These are phyloP conservation scores for Mortierella sp. DNA, from an alignment of 371 early-diverging fungal genomes.

Conservation along the genomic window DNA sequence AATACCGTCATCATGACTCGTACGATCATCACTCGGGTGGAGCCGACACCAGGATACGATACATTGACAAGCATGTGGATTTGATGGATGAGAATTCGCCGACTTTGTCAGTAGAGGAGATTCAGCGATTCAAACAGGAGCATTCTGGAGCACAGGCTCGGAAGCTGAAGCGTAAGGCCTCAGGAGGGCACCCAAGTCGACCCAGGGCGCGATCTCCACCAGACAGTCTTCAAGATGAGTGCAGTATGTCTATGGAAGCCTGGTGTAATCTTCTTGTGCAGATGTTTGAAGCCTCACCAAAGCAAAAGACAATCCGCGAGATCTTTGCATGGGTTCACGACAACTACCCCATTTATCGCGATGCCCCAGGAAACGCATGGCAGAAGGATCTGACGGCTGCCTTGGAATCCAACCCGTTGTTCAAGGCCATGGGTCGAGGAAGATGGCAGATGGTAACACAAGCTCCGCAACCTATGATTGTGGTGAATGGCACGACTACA, in stretches of 20 bases:
- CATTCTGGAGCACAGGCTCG: conserved; percentile 40
- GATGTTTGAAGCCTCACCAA: conserved; percentile 56
- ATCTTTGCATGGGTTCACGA: conserved; percentile 55
- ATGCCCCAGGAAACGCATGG: conserved; percentile 54
- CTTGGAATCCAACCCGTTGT: conserved; percentile 51
- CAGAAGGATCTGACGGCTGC: conserved; percentile 50
- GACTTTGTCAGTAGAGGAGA: conserved; percentile 46
- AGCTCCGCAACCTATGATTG: conserved; percentile 24
- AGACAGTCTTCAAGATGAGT: conserved; percentile 44
- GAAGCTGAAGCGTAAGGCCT: conserved; percentile 49
- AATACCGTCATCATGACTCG: neutral
- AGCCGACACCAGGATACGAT: conserved; percentile 41
- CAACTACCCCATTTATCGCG: conserved; percentile 53
- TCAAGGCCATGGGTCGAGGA: conserved; percentile 54
- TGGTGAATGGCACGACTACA: conserved; percentile 22
- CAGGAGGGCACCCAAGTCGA: conserved; percentile 34
- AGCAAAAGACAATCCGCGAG: conserved; percentile 56
- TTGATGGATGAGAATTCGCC: conserved; percentile 46
- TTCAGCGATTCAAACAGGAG: conserved; percentile 51
- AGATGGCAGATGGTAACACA: conserved; percentile 56
- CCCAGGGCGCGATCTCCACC: conserved; percentile 47
- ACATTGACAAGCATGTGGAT: conserved; percentile 31
- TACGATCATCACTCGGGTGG: conserved; percentile 14
- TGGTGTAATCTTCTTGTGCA: conserved; percentile 54
- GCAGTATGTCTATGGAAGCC: conserved; percentile 55